Evolutionary conservation across 2,329 filamentous ascomycete species (phyloP).

Genomic region (Mycosphaerella sp.): DNA sequence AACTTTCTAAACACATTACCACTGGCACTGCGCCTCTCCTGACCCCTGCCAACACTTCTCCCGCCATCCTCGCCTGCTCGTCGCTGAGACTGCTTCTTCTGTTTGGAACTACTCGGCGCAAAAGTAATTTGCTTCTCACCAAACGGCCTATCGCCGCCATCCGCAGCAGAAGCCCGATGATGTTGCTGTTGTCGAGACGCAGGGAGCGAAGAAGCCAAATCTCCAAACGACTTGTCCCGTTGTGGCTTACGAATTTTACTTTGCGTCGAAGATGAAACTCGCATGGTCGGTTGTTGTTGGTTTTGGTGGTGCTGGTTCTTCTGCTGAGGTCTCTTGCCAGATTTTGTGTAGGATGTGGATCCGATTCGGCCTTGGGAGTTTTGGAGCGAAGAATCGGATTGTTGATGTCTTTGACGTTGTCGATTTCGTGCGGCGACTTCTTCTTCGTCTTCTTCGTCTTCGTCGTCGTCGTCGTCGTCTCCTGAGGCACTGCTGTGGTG

Average conservation of each 20-base stretch:
- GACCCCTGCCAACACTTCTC: constrained; percentile 27
- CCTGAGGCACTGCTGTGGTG: constrained; percentile 30
- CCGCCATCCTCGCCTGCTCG: constrained; percentile 28
- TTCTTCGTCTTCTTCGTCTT: constrained; percentile 19
- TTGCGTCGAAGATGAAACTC: constrained; percentile 47
- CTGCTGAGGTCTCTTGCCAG: constrained; percentile 43
- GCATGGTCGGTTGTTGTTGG: constrained; percentile 49
- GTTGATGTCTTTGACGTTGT: constrained; percentile 36
- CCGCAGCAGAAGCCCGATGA: constrained; percentile 16
- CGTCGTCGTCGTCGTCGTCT: constrained; percentile 34
- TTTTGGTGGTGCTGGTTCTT: not conserved
- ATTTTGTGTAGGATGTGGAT: constrained; percentile 58
- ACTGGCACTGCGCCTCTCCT: constrained; percentile 63
- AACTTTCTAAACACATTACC: constrained; percentile 66
- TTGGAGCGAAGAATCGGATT: constrained; percentile 32
- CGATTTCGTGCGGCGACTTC: constrained; percentile 29
- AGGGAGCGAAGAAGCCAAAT: constrained; percentile 42
- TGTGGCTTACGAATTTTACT: constrained; percentile 33
- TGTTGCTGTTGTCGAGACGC: constrained; percentile 22
- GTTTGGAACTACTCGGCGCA: constrained; percentile 51
- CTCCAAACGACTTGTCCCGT: constrained; percentile 52
- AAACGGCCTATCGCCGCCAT: constrained; percentile 35
- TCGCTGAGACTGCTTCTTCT: constrained; percentile 29
- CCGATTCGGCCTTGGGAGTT: constrained; percentile 52
- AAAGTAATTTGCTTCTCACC: constrained; percentile 65